Conservation (phyloP, 108 stramenopile species). For the Cylindrotheca fusiformis region DNA sequence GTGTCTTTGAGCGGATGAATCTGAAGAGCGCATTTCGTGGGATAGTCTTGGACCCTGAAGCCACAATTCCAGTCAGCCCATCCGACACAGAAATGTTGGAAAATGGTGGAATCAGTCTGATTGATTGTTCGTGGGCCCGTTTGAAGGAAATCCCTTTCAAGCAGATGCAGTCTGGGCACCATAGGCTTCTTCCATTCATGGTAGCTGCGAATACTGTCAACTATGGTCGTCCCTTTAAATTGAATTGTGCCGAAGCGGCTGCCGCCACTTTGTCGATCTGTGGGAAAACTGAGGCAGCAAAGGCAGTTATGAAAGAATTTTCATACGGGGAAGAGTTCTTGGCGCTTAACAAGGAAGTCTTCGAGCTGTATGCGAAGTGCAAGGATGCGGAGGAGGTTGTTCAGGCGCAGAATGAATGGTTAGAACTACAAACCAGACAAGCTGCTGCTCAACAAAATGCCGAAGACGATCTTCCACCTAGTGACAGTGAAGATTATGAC, state of each 20-base stretch:
- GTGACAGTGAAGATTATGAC: slow-evolving; percentile 44
- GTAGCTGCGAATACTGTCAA: slow-evolving; percentile 99
- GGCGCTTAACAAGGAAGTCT: slow-evolving; percentile 75
- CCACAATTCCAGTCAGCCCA: slow-evolving; percentile 83
- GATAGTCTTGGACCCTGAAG: slow-evolving; percentile 92
- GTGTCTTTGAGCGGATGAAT: slow-evolving; percentile 74
- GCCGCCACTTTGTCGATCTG: slow-evolving; percentile 93
- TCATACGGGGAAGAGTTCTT: slow-evolving; percentile 96
- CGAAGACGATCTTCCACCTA: slow-evolving; percentile 47
- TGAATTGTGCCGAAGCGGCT: slow-evolving; percentile 87
- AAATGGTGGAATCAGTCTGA: slow-evolving; percentile 84
- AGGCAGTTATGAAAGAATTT: slow-evolving; percentile 88
- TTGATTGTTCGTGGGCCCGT: slow-evolving; percentile 98
- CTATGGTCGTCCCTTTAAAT: slow-evolving; percentile 93
- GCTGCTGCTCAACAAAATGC: slow-evolving; percentile 18
- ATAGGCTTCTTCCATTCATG: slow-evolving; percentile 94
- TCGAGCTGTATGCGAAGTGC: slow-evolving; percentile 83
- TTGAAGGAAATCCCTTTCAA: slow-evolving; percentile 92
- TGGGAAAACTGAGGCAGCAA: slow-evolving; percentile 82
- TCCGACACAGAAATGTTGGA: slow-evolving; percentile 77
- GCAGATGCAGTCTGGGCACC: slow-evolving; percentile 90
- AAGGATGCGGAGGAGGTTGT: slow-evolving; percentile 77
- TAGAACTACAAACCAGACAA: slow-evolving; percentile 54
- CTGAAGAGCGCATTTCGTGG: slow-evolving; percentile 89
- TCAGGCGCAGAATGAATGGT: slow-evolving; percentile 82